Conservation (phyloP, 202 grass and related monocot genomes). For the Sporobolus alterniflorus region DNA sequence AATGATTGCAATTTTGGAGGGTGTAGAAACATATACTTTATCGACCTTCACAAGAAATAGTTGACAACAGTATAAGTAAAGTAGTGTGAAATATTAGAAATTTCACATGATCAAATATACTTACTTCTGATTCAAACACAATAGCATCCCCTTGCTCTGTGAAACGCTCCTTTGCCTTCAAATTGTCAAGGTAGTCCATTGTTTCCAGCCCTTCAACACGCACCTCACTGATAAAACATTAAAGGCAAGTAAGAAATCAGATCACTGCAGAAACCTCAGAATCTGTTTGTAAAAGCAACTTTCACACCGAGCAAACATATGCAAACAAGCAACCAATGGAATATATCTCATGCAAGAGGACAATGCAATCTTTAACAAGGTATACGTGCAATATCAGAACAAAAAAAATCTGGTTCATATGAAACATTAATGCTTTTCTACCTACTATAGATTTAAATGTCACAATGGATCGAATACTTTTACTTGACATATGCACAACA, state of each 20-base stretch:
- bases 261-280: neutral
- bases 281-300: neutral
- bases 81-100: neutral
- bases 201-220: constrained; percentile 97
- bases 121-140: constrained; percentile 98
- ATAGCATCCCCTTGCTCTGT: constrained; percentile 99
- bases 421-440: neutral
- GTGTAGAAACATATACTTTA: constrained; percentile 85
- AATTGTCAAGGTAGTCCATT: constrained; percentile 90
- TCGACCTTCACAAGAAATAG: constrained; percentile 63
- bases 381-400: neutral
- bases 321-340: neutral
- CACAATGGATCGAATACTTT: neutral
- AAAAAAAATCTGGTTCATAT: neutral
- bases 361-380: neutral
- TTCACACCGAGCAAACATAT: neutral
- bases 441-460: constrained; percentile 9
- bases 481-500: neutral
- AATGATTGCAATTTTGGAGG: constrained; percentile 93
- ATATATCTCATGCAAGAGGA: neutral
- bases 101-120: constrained; percentile 16
- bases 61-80: constrained; percentile 19
- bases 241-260: constrained; percentile 23
- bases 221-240: constrained; percentile 71
- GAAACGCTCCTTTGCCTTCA: constrained; percentile 76